These are phyloP conservation scores for Ogataea glucozyma DNA, from an alignment of 805 yeast genomes.

Conservation along the genomic window DNA sequence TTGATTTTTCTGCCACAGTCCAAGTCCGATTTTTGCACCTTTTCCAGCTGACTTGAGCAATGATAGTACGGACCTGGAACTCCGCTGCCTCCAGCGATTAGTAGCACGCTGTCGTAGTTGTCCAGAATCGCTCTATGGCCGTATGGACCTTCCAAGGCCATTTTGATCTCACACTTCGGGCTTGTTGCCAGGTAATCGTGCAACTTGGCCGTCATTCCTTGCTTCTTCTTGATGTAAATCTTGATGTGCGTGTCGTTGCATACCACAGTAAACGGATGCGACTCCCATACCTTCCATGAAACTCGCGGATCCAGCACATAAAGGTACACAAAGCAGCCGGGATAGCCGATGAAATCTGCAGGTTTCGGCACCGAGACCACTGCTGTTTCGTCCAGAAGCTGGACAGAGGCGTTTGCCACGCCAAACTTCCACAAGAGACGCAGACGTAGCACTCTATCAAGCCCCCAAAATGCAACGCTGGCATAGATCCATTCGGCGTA, in stretches of 20 bases:
- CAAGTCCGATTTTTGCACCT: slow-evolving; percentile 17
- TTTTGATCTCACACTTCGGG: slow-evolving; percentile 20
- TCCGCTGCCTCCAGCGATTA: slow-evolving; percentile 61
- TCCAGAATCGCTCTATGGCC: slow-evolving; percentile 45
- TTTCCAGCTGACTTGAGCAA: slow-evolving; percentile 34
- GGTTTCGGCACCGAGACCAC: slow-evolving; percentile 44
- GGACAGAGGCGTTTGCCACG: slow-evolving; percentile 20
- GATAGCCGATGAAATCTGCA: slow-evolving; percentile 44
- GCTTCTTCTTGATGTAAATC: slow-evolving; percentile 45
- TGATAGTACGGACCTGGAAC: slow-evolving; percentile 55
- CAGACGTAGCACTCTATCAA: slow-evolving; percentile 42
- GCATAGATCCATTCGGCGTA: slow-evolving; percentile 44
- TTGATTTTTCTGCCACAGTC: slow-evolving; percentile 28
- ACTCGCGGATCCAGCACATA: slow-evolving; percentile 39
- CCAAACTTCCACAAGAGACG: slow-evolving; percentile 36
- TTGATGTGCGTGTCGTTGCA: slow-evolving; percentile 36
- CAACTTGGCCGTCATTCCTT: slow-evolving; percentile 48
- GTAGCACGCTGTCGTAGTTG: slow-evolving; percentile 42
- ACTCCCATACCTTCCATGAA: slow-evolving; percentile 54
- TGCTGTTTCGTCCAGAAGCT: slow-evolving; percentile 22
- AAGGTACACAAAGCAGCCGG: slow-evolving; percentile 61
- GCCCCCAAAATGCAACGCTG: slow-evolving; percentile 41
- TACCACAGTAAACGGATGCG: slow-evolving; percentile 61
- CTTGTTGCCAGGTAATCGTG: slow-evolving; percentile 30
- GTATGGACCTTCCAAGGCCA: slow-evolving; percentile 57